These are phyloP conservation scores for Mallotus nudiflorus DNA, from an alignment of 345 rosid species.

Conservation along the genomic window DNA sequence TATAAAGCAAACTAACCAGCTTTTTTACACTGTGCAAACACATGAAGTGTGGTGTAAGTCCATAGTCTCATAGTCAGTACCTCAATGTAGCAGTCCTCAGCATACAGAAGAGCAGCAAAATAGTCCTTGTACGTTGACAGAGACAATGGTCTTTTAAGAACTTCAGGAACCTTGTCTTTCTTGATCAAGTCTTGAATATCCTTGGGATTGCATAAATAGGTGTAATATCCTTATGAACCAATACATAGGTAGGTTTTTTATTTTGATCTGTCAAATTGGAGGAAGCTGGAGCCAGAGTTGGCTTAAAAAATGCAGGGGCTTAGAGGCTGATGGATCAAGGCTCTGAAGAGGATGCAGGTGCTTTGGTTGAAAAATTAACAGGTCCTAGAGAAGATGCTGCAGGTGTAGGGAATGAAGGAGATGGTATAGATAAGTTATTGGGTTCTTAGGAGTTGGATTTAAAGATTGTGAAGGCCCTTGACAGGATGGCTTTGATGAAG, in stretches of 20 bases:
- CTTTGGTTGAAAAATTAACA: background rate
- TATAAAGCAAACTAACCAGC: too few relatives aligned
- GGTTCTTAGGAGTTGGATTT: background rate
- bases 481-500: too few relatives aligned
- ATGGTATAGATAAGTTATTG: background rate
- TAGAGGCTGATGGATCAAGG: conserved; percentile 1
- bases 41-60: too few relatives aligned
- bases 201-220: conserved; percentile 32
- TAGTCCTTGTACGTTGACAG: conserved; percentile 27
- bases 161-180: conserved; percentile 27
- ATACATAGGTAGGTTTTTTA: background rate
- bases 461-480: too few relatives aligned
- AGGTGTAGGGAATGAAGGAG: background rate
- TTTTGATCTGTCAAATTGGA: background rate
- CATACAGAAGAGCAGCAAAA: conserved; percentile 41
- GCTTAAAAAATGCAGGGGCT: conserved; percentile 15
- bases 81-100: conserved; percentile 43
- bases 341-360: conserved; percentile 1
- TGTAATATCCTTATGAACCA: conserved; percentile 11
- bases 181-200: conserved; percentile 22
- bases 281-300: conserved; percentile 19
- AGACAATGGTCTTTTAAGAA: conserved; percentile 24
- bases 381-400: background rate
- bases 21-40: too few relatives aligned
- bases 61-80: too few relatives aligned